A percentile compares a stretch with the other conserved stretches of the same genome.
Conservation (phyloP, 2,329 filamentous ascomycete genomes). For the Didymella pinodella region DNA sequence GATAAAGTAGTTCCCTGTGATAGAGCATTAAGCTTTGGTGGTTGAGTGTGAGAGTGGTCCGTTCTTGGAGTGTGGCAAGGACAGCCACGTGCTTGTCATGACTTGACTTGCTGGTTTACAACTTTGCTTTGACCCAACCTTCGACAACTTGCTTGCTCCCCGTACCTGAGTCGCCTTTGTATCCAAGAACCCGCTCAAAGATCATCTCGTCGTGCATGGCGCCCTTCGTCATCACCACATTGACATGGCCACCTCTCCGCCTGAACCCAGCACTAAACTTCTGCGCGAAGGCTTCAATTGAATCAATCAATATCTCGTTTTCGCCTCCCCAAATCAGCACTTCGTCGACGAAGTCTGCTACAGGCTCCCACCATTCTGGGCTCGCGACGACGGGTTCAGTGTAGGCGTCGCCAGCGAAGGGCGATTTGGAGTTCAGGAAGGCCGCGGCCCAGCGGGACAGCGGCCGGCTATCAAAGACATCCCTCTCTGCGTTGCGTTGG, state of each 20-base stretch:
- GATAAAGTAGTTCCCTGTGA: no score
- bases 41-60: no score
- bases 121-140: constrained; percentile 50
- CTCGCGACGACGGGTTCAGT: constrained; percentile 61
- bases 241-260: constrained; percentile 39
- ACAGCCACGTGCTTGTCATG: no score
- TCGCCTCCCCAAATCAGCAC: constrained; percentile 63
- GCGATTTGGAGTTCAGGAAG: constrained; percentile 55
- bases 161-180: constrained; percentile 48
- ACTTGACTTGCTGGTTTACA: constrained; percentile 24
- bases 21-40: no score
- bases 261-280: constrained; percentile 56
- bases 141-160: constrained; percentile 49
- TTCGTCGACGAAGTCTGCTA: constrained; percentile 55
- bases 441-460: constrained; percentile 57
- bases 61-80: no score
- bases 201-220: constrained; percentile 55
- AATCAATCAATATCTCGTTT: constrained; percentile 65
- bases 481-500: constrained; percentile 58
- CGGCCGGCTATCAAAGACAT: constrained; percentile 56
- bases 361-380: constrained; percentile 61
- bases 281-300: constrained; percentile 60
- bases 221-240: constrained; percentile 48
- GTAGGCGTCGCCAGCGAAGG: constrained; percentile 62
- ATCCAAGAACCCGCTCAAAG: constrained; percentile 51